A percentile compares a stretch with the other conserved stretches of the same genome.
phyloP scores from a whole-genome alignment of 805 yeast species.

The Candida maesae region DNA sequence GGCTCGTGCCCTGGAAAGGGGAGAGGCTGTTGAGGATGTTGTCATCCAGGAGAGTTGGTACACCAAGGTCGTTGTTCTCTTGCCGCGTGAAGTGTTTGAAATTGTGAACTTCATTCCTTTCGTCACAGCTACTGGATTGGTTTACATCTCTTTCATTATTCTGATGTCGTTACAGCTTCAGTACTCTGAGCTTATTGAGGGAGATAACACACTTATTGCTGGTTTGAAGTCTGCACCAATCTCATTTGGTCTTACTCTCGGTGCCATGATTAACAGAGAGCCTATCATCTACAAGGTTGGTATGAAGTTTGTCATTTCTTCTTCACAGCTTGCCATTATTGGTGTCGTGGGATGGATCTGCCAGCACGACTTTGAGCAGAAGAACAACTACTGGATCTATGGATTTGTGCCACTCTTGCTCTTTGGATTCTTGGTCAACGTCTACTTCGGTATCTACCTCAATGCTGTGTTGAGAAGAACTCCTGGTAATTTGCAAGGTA shows the following conservation, averaged over 20 bases:
- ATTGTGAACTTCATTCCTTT: slow-evolving; percentile 27
- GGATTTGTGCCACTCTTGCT: slow-evolving; percentile 25
- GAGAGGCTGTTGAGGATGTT: not conserved
- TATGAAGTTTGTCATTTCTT: slow-evolving; percentile 18
- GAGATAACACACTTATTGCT: slow-evolving; percentile 30
- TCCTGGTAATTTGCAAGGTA: slow-evolving; percentile 37
- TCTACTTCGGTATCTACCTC: slow-evolving; percentile 33
- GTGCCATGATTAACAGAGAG: slow-evolving; percentile 27
- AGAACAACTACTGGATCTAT: slow-evolving; percentile 29
- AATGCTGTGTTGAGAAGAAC: slow-evolving; percentile 30
- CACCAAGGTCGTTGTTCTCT: slow-evolving; percentile 17
- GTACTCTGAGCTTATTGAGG: slow-evolving; percentile 27
- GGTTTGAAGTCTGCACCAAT: slow-evolving; percentile 35
- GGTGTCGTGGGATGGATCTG: slow-evolving; percentile 9
- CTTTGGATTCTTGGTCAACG: slow-evolving; percentile 27
- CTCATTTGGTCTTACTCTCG: slow-evolving; percentile 29
- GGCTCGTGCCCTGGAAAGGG: not conserved
- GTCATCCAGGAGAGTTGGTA: not conserved
- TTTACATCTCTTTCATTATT: slow-evolving; percentile 22
- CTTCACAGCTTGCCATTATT: not conserved
- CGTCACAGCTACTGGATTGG: slow-evolving; percentile 17
- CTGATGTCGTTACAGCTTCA: slow-evolving; percentile 22
- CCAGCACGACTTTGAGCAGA: slow-evolving; percentile 14
- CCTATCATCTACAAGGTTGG: slow-evolving; percentile 21
- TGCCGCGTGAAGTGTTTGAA: slow-evolving; percentile 28